Percentiles rank a stretch among this genome's conserved stretches.
Conservation (phyloP, 345 rosid genomes). For the Camelina neglecta region DNA sequence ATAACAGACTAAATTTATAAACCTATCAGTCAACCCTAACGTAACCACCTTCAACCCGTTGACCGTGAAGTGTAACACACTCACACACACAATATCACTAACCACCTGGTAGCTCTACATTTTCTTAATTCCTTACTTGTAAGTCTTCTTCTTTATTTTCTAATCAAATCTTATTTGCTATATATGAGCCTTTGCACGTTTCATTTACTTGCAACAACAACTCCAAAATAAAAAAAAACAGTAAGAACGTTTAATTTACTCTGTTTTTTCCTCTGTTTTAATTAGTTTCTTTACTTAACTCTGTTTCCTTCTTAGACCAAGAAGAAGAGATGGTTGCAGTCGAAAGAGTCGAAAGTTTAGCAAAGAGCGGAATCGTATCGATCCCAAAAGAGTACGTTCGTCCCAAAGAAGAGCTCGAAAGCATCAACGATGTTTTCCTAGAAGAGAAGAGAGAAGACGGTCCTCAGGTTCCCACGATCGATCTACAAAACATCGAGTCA, state of each 20-base stretch:
- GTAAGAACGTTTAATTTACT: conserved; percentile 10
- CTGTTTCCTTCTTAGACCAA: conserved; percentile 21
- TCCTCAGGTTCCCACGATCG: conserved; percentile 85
- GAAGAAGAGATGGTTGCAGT: conserved; percentile 43
- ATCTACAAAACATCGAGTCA: conserved; percentile 62
- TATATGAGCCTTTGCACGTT: conserved; percentile 22
- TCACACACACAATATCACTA: conserved; percentile 12
- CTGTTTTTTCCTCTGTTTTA: conserved; percentile 38
- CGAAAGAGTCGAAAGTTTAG: conserved; percentile 69
- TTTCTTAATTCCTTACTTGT: background rate
- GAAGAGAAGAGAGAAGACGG: conserved; percentile 79
- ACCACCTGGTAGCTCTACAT: conserved; percentile 37
- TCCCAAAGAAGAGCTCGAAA: conserved; percentile 72
- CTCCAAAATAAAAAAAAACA: background rate
- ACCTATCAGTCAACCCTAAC: conserved; percentile 37
- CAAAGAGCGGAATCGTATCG: conserved; percentile 70
- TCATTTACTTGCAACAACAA: conserved; percentile 25
- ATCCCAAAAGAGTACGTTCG: conserved; percentile 85
- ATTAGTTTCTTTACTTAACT: conserved; percentile 6
- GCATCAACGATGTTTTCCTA: conserved; percentile 73
- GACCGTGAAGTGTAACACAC: conserved; percentile 25
- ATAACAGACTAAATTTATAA: background rate
- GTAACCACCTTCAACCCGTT: conserved; percentile 1
- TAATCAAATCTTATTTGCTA: background rate
- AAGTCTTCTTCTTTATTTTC: background rate